Evolutionary conservation across 108 stramenopile species (phyloP), one percentile per base, ranked within the genome.

Genomic region (Cyclotella kingstonii): DNA sequence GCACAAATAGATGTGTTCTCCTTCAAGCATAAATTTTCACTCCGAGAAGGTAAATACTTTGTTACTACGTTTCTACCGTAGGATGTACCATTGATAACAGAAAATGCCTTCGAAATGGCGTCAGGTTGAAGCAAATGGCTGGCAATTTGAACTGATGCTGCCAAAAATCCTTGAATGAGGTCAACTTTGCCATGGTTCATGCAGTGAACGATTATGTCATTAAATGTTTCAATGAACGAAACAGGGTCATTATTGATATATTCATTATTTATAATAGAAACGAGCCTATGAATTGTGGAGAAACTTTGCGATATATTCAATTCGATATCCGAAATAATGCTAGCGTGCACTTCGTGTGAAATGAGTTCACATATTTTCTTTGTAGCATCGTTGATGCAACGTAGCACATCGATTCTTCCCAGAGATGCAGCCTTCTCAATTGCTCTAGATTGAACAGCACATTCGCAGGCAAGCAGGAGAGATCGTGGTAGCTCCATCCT

Each of bases 381-480:
- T 3, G 33, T 35, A 2, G 65, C 65, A 22, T 65, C 43, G 45
- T 51, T 19, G 15, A 74, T 30, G 46, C 73, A 66, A 33, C 22
- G n/a, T 30, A 74, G 27, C 14, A 66, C 45, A 40, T 66, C 65
- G 18, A 11, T 8, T 46, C 60, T 43, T 14, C 56, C 26, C 42
- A 44, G 27, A 15, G 60, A 54, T 27, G 53, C 54, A 15, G 60
- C 73, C 30, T 44, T 23, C 27, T 66, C 59, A 22, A 66, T 18
- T 18, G 65, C 60, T 28, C 54, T 61, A 26, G 65, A 74, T 23
- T 74, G 44, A 28, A 67, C 40, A 39, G 79, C 75, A 56, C 73
- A 81, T 44, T 93, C 88, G 9, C 76, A 79, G 17, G 80, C 83
- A 47, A 81, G 63, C 2, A 93, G 69, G 22, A 87, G 52, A 15